Percentiles rank a stretch among this genome's conserved stretches.
These are phyloP conservation scores for Rhodotorula toruloides DNA, from an alignment of 768 basidiomycete species.

Conservation along the genomic window DNA sequence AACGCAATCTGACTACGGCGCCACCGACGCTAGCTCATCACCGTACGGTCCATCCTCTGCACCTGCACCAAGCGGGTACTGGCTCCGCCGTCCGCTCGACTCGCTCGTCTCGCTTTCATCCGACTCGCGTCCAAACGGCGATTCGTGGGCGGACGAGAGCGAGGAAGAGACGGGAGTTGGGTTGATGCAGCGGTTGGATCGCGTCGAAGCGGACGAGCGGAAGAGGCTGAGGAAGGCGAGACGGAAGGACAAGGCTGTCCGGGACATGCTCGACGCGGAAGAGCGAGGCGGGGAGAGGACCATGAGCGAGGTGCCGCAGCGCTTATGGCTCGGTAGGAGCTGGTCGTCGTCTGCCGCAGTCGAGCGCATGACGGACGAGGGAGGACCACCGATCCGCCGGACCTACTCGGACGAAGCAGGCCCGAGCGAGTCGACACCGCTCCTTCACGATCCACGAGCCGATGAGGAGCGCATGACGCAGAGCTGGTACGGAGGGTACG, in stretches of 20 bases:
- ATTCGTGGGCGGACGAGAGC: conserved; percentile 50
- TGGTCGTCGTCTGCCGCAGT: too few relatives aligned
- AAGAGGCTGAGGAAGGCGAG: conserved; percentile 28
- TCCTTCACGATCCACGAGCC: background rate
- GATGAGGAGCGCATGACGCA: background rate
- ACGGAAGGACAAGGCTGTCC: background rate
- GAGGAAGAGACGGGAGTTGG: conserved; percentile 82
- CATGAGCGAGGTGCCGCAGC: background rate
- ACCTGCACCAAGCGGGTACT: background rate
- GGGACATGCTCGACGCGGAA: background rate
- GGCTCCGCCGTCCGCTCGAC: background rate
- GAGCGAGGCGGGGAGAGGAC: background rate
- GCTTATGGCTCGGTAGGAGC: background rate
- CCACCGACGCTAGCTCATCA: too few relatives aligned
- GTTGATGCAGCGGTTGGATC: conserved; percentile 77
- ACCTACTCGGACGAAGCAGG: conserved; percentile 1
- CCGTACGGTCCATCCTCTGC: conserved; percentile 46
- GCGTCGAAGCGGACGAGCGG: conserved; percentile 76
- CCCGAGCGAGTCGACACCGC: background rate
- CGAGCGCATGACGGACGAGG: too few relatives aligned
- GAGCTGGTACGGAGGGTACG: conserved; percentile 15
- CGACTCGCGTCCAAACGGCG: conserved; percentile 52
- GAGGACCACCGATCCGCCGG: background rate
- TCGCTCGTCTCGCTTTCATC: background rate
- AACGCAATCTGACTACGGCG: too few relatives aligned